phyloP scores from a whole-genome alignment of 2,329 filamentous ascomycete genomes.

The Diaporthe humulicola region DNA sequence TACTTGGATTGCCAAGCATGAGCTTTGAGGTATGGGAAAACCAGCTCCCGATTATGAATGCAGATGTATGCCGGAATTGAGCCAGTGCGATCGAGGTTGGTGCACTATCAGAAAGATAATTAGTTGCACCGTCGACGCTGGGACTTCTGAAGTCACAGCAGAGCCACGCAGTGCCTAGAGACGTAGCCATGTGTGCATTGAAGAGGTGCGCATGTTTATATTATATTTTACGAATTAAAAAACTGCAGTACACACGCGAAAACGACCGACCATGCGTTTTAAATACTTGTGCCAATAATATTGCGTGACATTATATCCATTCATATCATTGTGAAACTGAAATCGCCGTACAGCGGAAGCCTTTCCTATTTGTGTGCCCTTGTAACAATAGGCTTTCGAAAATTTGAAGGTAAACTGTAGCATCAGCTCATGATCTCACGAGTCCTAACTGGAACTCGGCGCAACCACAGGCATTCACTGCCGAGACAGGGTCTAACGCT shows the following conservation, averaged over 20 bases:
- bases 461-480: constrained; percentile 5
- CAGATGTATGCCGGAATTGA: neutral
- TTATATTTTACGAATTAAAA: too few relatives aligned
- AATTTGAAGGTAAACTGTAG: neutral
- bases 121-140: neutral
- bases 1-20: too few relatives aligned
- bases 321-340: neutral
- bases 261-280: too few relatives aligned
- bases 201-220: neutral
- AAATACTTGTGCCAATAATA: too few relatives aligned
- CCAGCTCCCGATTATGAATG: too few relatives aligned
- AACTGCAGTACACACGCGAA: too few relatives aligned
- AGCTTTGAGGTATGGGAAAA: too few relatives aligned
- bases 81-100: neutral
- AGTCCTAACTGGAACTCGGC: neutral
- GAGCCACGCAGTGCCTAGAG: neutral
- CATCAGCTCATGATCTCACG: neutral
- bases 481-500: constrained; percentile 5
- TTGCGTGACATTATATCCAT: too few relatives aligned
- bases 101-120: neutral
- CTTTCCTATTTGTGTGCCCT: neutral
- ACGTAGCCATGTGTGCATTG: neutral
- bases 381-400: neutral
- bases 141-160: neutral
- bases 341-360: neutral